These are phyloP conservation scores for Erodium trifolium DNA, from an alignment of 441 rosid species.

Conservation along the genomic window DNA sequence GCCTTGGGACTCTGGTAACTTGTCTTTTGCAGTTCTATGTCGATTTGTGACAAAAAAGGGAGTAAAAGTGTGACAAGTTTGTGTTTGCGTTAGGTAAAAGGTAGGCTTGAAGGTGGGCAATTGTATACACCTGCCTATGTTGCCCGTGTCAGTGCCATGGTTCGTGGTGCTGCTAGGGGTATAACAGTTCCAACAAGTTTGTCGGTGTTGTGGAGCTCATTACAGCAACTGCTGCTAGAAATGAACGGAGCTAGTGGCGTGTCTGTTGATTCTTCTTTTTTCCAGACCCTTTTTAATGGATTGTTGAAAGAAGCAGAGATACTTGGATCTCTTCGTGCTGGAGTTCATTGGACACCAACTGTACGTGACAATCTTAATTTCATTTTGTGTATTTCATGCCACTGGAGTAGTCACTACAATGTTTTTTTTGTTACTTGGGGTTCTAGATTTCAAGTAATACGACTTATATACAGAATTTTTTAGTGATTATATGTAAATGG, in stretches of 20 bases:
- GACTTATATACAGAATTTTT: neutral
- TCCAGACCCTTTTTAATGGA: conserved; percentile 77
- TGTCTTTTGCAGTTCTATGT: neutral
- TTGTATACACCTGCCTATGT: conserved; percentile 92
- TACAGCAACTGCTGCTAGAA: conserved; percentile 79
- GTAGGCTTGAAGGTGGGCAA: conserved; percentile 98
- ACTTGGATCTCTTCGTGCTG: conserved; percentile 93
- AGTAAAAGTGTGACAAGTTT: conserved; percentile 16
- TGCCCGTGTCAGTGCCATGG: conserved; percentile 87
- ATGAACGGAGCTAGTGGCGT: conserved; percentile 91
- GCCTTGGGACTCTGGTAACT: conserved; percentile 63
- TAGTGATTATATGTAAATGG: neutral
- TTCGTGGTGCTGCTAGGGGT: conserved; percentile 89
- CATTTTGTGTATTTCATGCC: too few species aligned
- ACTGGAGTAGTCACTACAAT: too few species aligned
- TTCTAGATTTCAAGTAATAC: conserved; percentile 4
- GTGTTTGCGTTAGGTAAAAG: conserved; percentile 55
- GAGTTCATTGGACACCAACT: conserved; percentile 89
- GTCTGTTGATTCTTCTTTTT: conserved; percentile 70
- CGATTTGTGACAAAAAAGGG: neutral
- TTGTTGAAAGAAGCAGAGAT: conserved; percentile 71
- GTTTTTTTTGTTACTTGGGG: too few species aligned
- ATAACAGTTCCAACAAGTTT: conserved; percentile 77
- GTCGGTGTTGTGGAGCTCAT: conserved; percentile 59
- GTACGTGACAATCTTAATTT: conserved; percentile 38